Percentiles rank a stretch among this genome's conserved stretches.
Evolutionary conservation across 2,329 filamentous ascomycete species (phyloP).

Genomic region (Talaromyces albobiverticillius): DNA sequence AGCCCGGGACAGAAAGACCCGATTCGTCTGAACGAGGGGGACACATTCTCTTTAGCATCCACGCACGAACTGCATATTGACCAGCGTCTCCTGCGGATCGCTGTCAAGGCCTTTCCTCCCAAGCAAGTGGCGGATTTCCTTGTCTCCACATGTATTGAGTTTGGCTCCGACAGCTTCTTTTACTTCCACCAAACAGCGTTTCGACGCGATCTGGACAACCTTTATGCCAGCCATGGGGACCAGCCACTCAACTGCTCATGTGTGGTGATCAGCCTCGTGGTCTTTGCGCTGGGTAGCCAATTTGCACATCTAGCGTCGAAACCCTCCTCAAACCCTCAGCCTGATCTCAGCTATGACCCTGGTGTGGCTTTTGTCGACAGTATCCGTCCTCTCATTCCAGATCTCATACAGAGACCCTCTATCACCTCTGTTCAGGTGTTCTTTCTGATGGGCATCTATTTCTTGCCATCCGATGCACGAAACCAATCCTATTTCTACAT

Average conservation of each 20-base stretch:
- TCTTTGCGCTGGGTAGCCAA: constrained; percentile 2
- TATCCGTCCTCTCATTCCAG: constrained; percentile 28
- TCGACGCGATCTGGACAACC: background rate
- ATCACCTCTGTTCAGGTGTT: constrained; percentile 32
- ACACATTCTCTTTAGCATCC: background rate
- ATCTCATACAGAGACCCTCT: constrained; percentile 32
- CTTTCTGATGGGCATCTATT: constrained; percentile 34
- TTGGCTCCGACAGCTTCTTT: constrained; percentile 1
- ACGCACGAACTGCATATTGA: constrained; percentile 4
- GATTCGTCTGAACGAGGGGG: background rate
- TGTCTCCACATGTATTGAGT: constrained; percentile 1
- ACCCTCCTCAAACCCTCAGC: background rate
- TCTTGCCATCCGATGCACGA: constrained; percentile 33
- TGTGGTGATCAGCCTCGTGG: background rate
- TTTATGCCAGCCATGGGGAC: background rate
- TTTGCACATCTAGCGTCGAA: constrained; percentile 4
- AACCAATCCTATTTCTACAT: constrained; percentile 35
- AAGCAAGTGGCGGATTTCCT: constrained; percentile 3
- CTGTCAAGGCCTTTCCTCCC: constrained; percentile 1
- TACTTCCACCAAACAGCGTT: constrained; percentile 2
- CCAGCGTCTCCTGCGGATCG: background rate
- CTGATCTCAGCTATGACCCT: constrained; percentile 21
- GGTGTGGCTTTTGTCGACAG: constrained; percentile 31
- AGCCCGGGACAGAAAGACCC: background rate
- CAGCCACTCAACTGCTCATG: constrained; percentile 2